Evolutionary conservation across 257 asterid genomes (phyloP).

Genomic region (Solanum chiquidenum): DNA sequence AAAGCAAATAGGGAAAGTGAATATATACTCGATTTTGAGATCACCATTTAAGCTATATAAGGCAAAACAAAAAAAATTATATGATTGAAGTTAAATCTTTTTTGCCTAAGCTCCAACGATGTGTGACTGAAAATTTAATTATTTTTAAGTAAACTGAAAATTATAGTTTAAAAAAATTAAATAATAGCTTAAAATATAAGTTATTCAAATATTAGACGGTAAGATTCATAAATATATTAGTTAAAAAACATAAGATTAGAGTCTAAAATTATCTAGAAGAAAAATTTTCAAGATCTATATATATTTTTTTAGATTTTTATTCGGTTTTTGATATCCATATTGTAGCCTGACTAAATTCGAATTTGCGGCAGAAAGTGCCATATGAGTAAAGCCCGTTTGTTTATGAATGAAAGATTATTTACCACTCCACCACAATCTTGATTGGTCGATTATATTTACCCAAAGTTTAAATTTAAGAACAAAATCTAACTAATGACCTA

Average conservation of each 20-base stretch:
- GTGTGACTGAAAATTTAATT: neutral
- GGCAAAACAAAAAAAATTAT: neutral
- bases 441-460: neutral
- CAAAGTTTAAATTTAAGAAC: neutral
- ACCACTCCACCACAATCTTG: neutral
- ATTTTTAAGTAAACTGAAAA: neutral
- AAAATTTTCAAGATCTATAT: neutral
- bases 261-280: neutral
- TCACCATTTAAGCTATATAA: neutral
- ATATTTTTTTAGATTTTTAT: too few species aligned
- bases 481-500: neutral
- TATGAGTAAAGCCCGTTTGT: neutral
- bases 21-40: neutral
- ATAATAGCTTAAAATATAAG: neutral
- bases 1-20: neutral
- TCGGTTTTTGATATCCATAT: neutral
- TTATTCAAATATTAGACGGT: too few species aligned
- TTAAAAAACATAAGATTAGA: neutral
- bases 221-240: neutral
- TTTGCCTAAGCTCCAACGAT: neutral
- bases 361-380: accelerated
- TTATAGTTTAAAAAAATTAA: too few species aligned
- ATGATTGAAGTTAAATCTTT: neutral
- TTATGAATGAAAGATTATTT: too few species aligned
- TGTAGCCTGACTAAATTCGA: too few species aligned